Base-by-base conservation (phyloP, 75 land plant species). In the Isoetes taiwanensis region DNA sequence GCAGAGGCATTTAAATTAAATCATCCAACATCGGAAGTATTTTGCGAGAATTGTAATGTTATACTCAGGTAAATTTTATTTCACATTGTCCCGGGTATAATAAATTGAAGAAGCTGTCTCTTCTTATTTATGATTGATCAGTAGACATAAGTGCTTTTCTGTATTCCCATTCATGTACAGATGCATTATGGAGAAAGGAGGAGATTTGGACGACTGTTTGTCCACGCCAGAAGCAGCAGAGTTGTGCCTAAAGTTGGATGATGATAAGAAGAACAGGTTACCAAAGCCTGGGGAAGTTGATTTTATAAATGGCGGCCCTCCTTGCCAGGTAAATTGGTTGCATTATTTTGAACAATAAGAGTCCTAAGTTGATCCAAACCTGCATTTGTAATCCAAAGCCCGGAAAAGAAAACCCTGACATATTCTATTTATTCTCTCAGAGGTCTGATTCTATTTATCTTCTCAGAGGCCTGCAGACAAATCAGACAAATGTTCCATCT, bases 231-330 rank as follows among this genome's bases (percentile, higher is more conserved):
- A 90, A 50, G 96, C 91, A 54, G 72, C 52, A 32, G 84, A 90
- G 28, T 58, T 80, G 57, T 73, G 76, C 29, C 65, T 74, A 41
- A 32, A 48, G 28, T 61, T 86, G 24, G 53, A 62, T 25, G 76
- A 87, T 26, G 78, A 80, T 25, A 75, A 67, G 43, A 74, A 77
- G 32, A 54, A 34, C 16, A 71, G 71, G 28, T 60, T 93, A 46
- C 98, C 98, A 0, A 43, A 64, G 30, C 98, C 95, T 14, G 98
- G 98, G 28, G 74, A 86, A 63, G 98, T 93, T 14, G 95, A 93
- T 61, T 82, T 93, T 60, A 93, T 93, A 17, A 82, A 81, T 69
- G 98, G 98, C 40, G 98, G 97, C 0, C 97, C 97, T 58, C 93
- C 97, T 28, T 90, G 97, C 53, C 93, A 90, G 87, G 97, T 90